These are phyloP conservation scores for Euphorbia pulcherrima DNA, from an alignment of 345 rosid genomes.

Conservation along the genomic window DNA sequence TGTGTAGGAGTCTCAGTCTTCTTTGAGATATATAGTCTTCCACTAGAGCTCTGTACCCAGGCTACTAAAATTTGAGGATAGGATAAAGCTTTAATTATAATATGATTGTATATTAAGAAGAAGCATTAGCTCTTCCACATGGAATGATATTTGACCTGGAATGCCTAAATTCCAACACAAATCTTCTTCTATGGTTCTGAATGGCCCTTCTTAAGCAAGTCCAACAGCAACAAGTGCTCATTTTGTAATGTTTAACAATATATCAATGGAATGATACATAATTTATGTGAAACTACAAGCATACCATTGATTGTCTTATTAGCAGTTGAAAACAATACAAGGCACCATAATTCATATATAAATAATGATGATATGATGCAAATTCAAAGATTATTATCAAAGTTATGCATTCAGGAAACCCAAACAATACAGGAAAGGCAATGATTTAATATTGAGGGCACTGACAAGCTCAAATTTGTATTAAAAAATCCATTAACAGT, in stretches of 20 bases:
- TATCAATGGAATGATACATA: background rate
- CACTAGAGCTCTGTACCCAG: no score
- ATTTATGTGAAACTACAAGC: background rate
- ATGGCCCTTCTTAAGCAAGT: conserved; percentile 76
- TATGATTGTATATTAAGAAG: no score
- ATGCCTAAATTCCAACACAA: conserved; percentile 61
- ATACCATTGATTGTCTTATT: no score
- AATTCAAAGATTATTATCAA: background rate
- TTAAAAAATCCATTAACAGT: no score
- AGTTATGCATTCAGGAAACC: background rate
- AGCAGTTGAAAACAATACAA: no score
- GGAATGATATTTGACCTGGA: conserved; percentile 74
- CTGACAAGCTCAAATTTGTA: no score
- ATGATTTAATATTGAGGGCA: background rate
- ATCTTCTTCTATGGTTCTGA: conserved; percentile 75
- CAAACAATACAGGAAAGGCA: background rate
- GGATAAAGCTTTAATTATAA: no score
- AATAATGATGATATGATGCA: no score
- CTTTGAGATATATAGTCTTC: no score
- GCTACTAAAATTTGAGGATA: no score
- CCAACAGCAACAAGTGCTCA: conserved; percentile 69
- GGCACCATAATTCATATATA: no score
- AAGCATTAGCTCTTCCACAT: conserved; percentile 70
- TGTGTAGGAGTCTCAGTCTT: no score
- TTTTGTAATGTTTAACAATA: conserved; percentile 44